Percentiles rank a stretch among this genome's conserved stretches.
These are phyloP conservation scores for Dysphania ambrosioides DNA, from an alignment of 148 eudicot genomes.

Conservation along the genomic window DNA sequence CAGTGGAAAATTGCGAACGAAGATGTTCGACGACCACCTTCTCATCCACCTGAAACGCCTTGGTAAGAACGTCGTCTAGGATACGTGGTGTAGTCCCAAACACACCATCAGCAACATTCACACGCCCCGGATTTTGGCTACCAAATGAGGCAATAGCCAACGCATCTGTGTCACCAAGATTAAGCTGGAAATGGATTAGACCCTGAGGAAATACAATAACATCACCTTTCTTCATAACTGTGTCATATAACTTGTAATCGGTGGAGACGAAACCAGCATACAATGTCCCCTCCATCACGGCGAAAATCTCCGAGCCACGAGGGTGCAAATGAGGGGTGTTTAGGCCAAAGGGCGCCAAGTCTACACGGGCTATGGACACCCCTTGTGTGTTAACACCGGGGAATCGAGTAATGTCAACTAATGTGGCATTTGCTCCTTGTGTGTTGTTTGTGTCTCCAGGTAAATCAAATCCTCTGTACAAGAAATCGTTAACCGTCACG, in stretches of 20 bases:
- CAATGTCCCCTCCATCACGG: conserved; percentile 19
- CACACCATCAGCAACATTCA: conserved; percentile 10
- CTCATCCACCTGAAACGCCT: conserved; percentile 22
- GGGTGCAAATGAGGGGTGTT: conserved; percentile 34
- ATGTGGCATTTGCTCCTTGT: not conserved
- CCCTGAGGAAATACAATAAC: conserved; percentile 30
- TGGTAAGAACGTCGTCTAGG: conserved; percentile 23
- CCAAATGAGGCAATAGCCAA: conserved; percentile 27
- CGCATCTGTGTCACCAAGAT: conserved; percentile 15
- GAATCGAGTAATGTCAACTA: not conserved
- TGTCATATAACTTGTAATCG: conserved; percentile 18
- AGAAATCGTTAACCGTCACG: conserved; percentile 24
- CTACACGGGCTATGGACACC: conserved; percentile 21
- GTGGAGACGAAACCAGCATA: conserved; percentile 29
- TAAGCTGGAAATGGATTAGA: conserved; percentile 26
- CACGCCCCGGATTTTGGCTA: conserved; percentile 26
- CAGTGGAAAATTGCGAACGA: conserved; percentile 5
- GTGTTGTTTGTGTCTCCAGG: conserved; percentile 24
- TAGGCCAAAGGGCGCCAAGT: conserved; percentile 24
- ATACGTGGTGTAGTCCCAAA: conserved; percentile 20
- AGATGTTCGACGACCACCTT: conserved; percentile 10
- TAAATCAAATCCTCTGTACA: conserved; percentile 23
- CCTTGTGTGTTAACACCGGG: conserved; percentile 31
- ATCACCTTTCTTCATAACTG: conserved; percentile 21
- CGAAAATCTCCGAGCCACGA: conserved; percentile 25